Conservation (phyloP, 257 asterid species). For the Misopates orontium region DNA sequence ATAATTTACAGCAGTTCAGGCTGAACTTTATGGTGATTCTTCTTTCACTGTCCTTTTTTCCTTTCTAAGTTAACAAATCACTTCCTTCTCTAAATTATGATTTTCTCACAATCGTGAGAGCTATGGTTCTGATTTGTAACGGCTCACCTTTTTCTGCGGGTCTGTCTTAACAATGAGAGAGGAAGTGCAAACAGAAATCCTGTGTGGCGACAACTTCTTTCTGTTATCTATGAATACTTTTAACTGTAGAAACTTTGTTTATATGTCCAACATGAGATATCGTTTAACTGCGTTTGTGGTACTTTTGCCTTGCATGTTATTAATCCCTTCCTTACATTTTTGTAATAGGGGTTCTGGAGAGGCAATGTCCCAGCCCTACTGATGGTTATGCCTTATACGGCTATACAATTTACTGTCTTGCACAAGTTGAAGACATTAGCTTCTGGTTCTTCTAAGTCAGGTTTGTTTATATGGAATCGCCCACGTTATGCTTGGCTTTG, state of each 20-base stretch:
- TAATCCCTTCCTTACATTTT: constrained; percentile 10
- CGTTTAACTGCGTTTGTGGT: not conserved
- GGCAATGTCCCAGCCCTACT: constrained; percentile 95
- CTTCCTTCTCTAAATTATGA: not conserved
- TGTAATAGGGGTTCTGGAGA: constrained; percentile 88
- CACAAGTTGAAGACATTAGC: constrained; percentile 79
- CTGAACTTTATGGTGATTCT: not conserved
- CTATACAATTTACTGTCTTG: constrained; percentile 82
- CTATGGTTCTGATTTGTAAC: not conserved
- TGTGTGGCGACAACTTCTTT: not conserved
- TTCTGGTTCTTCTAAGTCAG: constrained; percentile 88
- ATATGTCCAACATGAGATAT: not conserved
- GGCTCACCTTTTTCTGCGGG: too few relatives aligned
- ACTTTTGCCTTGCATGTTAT: constrained; percentile 8
- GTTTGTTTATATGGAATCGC: constrained; percentile 35
- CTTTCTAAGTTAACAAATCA: not conserved
- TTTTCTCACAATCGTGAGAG: not conserved
- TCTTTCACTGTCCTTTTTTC: not conserved
- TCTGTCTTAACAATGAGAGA: not conserved
- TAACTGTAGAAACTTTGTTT: not conserved
- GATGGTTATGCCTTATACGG: constrained; percentile 97
- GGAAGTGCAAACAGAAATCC: not conserved
- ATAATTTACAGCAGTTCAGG: too few relatives aligned
- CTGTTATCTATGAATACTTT: constrained; percentile 4
- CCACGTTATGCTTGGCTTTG: constrained; percentile 13